Evolutionary conservation across 2,329 filamentous ascomycete genomes (phyloP), one percentile per base, ranked within the genome.

Genomic region (Teratosphaeria epicoccoides): DNA sequence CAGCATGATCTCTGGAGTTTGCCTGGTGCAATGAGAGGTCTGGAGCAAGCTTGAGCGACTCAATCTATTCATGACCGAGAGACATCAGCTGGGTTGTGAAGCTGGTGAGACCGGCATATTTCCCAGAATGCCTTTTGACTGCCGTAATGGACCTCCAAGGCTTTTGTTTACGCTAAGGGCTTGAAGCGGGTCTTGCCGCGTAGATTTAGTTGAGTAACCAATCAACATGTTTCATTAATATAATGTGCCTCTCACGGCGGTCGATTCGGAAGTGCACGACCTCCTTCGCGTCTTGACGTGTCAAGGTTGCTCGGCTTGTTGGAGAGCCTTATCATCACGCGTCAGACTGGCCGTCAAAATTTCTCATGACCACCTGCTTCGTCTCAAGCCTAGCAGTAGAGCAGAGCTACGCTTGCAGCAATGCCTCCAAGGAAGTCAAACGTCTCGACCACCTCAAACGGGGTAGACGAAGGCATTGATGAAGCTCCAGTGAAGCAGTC

Each of bases 341-440:
- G 23, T 46, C 25, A 24, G 14, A 24, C 9, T 12, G 12, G 11
- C 10, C 24, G 6, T 29, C 46, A 33, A n/a, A 44, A n/a, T 20
- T 11, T 7, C 12, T 26, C 24, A 23, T 20, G 20, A 29, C 24
- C 23, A 6, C 17, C 33, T 47, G 46, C 1, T 2, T 12, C 17
- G 11, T 4, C 46, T 47, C 46, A 43, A 33, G 20, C 29, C 25
- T 40, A 20, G 33, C 20, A 40, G n/a, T 6, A 40, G 6, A 14
- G 20, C 7, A 2, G n/a, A 20, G n/a, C 48, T 44, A 43, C 37
- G 47, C 24, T 33, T 22, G 17, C 24, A 47, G 45, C 24, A 22
- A 76, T 76, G 73, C 72, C 73, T 5, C 63, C 70, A n/a, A 67
- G 70, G 54, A 76, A 74, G 63, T 74, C 71, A 60, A 75, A 73